These are phyloP conservation scores for Peziza echinospora DNA, from an alignment of 495 filamentous ascomycete genomes.

Conservation along the genomic window DNA sequence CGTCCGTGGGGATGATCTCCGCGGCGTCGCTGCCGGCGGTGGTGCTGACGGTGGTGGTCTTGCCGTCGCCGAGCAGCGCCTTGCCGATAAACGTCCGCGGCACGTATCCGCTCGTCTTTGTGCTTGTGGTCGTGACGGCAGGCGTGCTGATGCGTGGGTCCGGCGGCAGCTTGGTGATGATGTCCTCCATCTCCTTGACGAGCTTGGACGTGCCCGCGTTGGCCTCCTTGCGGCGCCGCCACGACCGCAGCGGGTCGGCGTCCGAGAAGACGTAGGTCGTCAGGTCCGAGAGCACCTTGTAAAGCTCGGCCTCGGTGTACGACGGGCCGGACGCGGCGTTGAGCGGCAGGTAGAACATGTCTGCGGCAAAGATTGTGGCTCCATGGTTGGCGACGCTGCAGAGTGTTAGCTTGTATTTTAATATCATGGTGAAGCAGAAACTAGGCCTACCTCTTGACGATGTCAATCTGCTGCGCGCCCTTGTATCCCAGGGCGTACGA, in stretches of 20 bases:
- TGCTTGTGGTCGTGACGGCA: background rate
- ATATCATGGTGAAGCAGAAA: too few species aligned
- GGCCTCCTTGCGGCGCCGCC: constrained; percentile 35
- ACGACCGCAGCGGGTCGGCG: constrained; percentile 39
- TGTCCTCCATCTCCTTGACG: background rate
- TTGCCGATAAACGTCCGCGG: too few species aligned
- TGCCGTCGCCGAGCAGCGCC: too few species aligned
- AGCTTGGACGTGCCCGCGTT: constrained; percentile 13
- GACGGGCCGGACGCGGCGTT: constrained; percentile 34
- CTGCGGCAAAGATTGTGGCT: constrained; percentile 36
- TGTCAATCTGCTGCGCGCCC: too few species aligned
- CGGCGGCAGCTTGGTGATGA: background rate
- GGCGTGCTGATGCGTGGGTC: too few species aligned
- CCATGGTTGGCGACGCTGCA: constrained; percentile 34
- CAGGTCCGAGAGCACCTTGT: constrained; percentile 34
- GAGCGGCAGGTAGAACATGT: constrained; percentile 41
- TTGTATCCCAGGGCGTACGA: too few species aligned
- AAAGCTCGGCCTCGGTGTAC: constrained; percentile 37
- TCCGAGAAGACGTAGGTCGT: constrained; percentile 45
- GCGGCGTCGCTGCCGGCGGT: background rate
- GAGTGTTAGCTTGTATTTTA: too few species aligned
- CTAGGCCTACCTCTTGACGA: constrained; percentile 35
- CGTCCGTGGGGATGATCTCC: background rate
- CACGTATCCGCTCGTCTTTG: background rate
- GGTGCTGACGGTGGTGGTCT: background rate